Base-by-base conservation (phyloP, 345 rosid genomes). In the Euphorbia pulcherrima region DNA sequence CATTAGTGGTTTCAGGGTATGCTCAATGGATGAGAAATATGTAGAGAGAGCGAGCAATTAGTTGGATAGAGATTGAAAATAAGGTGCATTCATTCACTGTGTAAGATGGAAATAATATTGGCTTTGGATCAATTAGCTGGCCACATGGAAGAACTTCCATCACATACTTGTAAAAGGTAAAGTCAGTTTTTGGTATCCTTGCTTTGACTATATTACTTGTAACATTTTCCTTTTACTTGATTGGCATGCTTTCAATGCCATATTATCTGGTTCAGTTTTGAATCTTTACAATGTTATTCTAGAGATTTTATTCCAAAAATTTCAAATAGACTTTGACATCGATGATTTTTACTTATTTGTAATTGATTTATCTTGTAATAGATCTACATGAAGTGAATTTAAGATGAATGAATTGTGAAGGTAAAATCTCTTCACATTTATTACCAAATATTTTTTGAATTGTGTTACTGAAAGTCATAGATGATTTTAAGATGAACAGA, bases 1-100 rank as follows among this genome's bases (percentile, higher is more conserved):
- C 95, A 6, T 80, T 85, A 52, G 69, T 89, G 79, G 82, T 92
- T 76, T 86, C 94, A 0, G 94, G 98, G 16, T 84, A 83, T 71
- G 89, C 89, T 2, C 80, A 79, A 75, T 61, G 66, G 33, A 79
- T 58, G 63, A 74, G 69, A 80, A 84, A 73, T 63, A 17, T 5
- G 76, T 81, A 61, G 80, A 27, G 39, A 82, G 90, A 88, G 66
- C 81, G 58, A 75, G 88, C 81, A 44, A 35, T 77, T 56, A 87
- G 90, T 80, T 87, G 90, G 97, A 83, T 85, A 72, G 84, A 80
- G 71, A 77, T 76, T 16, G 82, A 77, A 28, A 75, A 75, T 60
- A 83, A 78, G 68, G 74, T 85, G 55, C 83, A 83, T 21, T 65
- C 77, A 24, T 87, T 88, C 77, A 72, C 83, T 5, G 75, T 54